Evolutionary conservation across 1,284 basidiomycete genomes (phyloP), one percentile per base, ranked within the genome.

Genomic region (Cryptococcus hybrid): DNA sequence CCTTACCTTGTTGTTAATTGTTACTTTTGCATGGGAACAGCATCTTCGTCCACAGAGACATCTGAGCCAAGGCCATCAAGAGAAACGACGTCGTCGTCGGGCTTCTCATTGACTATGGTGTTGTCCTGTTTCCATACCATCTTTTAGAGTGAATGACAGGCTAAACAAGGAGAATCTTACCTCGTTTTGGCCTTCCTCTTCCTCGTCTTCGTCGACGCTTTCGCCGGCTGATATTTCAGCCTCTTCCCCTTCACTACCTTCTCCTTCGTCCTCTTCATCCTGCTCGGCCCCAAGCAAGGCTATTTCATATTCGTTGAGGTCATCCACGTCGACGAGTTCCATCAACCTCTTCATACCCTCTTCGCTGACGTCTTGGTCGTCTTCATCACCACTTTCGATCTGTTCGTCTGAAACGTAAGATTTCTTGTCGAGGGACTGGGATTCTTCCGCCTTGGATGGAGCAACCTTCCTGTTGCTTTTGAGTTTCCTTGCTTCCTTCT

Each of bases 301-400:
- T 36, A 55, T 48, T 59, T 72, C 73, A 37, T 64, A 64, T 56
- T 74, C 73, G 47, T 75, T 65, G 47, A 74, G 54, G 56, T 75
- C 74, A 53, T 71, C 73, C 48, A 87, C 84, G 3, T 82, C 83
- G 52, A 86, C 78, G 7, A 85, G 81, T 53, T 84, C 81, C 82
- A 88, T 84, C 40, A 88, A 79, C 55, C 84, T 81, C 69, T 81
- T 77, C 84, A 83, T 84, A 70, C 92, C 90, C 70, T 90, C 88
- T 58, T 91, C 89, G 63, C 87, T 90, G 58, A 93, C 78, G 61
- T 89, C 89, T 80, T 89, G 87, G 71, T 92, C 84, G 44, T 90
- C 77, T 71, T 91, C 87, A 38, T 72, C 71, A 37, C 65, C 66
- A 13, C 64, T 64, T 39, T 67, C 68, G 15, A 70, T 67, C 15